A percentile compares a stretch with the other conserved stretches of the same genome.
Evolutionary conservation across 257 asterid species (phyloP).

Genomic region (Paulownia fortunei): DNA sequence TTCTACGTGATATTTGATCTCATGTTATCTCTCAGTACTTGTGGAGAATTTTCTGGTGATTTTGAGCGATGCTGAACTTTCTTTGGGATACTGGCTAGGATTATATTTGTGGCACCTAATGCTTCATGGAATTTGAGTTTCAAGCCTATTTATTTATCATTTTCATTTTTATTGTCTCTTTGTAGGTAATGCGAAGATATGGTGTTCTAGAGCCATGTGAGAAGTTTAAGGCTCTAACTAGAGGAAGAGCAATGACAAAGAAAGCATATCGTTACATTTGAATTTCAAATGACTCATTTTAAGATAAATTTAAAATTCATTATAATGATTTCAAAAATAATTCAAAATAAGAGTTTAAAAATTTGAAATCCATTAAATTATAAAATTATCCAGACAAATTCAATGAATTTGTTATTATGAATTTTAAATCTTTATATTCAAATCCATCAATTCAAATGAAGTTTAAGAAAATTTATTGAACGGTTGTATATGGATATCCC

Average conservation of each 20-base stretch:
- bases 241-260: conserved; percentile 81
- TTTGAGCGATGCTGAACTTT: background rate
- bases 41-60: background rate
- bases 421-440: too few species aligned
- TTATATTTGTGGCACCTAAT: background rate
- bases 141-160: background rate
- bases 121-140: background rate
- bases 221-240: conserved; percentile 83
- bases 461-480: conserved; percentile 67
- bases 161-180: background rate
- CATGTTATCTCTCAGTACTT: background rate
- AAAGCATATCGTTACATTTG: too few species aligned
- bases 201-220: conserved; percentile 90
- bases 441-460: too few species aligned
- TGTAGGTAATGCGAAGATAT: conserved; percentile 84
- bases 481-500: conserved; percentile 75
- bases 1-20: background rate
- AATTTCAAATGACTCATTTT: too few species aligned
- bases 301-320: too few species aligned
- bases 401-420: too few species aligned
- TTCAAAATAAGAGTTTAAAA: too few species aligned
- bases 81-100: background rate
- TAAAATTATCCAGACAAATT: too few species aligned
- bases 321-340: too few species aligned
- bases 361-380: too few species aligned